phyloP scores from a whole-genome alignment of 2,329 filamentous ascomycete species.

The Ascochyta viciae-villosae region DNA sequence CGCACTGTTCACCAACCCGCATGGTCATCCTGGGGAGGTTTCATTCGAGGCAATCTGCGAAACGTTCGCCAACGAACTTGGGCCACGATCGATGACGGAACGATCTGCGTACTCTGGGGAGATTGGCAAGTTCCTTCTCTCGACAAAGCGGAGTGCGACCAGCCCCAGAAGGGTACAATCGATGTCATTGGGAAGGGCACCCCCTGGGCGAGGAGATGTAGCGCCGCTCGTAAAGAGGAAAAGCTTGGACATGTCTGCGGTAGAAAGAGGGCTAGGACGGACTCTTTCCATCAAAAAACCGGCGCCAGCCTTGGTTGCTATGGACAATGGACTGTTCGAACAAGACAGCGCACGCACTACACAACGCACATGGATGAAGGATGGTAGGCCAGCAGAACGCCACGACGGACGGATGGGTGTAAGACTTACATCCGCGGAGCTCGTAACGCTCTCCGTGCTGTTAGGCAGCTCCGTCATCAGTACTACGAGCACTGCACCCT shows the following conservation, averaged over 20 bases:
- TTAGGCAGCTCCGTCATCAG: constrained; percentile 30
- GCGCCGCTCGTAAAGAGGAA: constrained; percentile 21
- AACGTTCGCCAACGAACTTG: constrained; percentile 35
- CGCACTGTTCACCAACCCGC: constrained; percentile 32
- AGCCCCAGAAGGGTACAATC: constrained; percentile 28
- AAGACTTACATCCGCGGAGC: constrained; percentile 31
- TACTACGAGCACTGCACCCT: neutral
- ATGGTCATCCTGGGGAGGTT: constrained; percentile 32
- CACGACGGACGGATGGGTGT: constrained; percentile 24
- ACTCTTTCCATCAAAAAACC: constrained; percentile 26
- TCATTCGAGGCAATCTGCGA: constrained; percentile 36
- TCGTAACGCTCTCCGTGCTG: constrained; percentile 39
- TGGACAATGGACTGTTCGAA: constrained; percentile 19
- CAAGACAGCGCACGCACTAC: constrained; percentile 5
- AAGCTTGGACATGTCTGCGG: constrained; percentile 26
- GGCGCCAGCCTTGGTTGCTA: constrained; percentile 20
- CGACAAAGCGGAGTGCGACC: constrained; percentile 19
- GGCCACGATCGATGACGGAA: constrained; percentile 27
- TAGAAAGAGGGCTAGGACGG: constrained; percentile 25
- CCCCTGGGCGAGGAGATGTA: constrained; percentile 19
- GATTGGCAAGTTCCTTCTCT: constrained; percentile 33
- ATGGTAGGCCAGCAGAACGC: constrained; percentile 30
- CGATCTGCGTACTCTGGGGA: constrained; percentile 32
- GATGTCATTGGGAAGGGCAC: constrained; percentile 23
- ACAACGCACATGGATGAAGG: constrained; percentile 33